phyloP scores from a whole-genome alignment of 2,329 filamentous ascomycete species.

The Whalleya microplaca region DNA sequence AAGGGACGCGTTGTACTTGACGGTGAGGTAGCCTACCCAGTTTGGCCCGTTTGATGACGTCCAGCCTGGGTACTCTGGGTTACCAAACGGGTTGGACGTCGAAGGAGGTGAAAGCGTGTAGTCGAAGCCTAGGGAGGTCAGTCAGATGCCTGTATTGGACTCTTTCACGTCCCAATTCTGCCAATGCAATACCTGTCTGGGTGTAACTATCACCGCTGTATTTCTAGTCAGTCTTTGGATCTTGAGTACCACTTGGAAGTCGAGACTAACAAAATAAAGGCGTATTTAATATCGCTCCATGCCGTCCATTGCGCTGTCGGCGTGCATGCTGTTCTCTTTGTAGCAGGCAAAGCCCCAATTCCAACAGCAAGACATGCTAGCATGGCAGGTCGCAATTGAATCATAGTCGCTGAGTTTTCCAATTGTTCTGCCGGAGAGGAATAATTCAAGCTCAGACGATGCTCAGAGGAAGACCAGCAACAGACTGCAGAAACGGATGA shows the following conservation, averaged over 20 bases:
- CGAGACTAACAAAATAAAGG: conserved; percentile 46
- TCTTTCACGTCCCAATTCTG: not conserved
- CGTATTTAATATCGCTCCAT: conserved; percentile 43
- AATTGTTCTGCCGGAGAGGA: not conserved
- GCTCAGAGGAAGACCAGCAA: not conserved
- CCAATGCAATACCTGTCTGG: conserved; percentile 30
- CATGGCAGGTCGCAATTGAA: not conserved
- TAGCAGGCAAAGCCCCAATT: conserved; percentile 1
- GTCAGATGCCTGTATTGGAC: not conserved
- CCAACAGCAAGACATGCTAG: conserved; percentile 13
- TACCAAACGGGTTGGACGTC: conserved; percentile 61
- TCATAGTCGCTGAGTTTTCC: conserved; percentile 2
- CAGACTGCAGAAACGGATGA: not conserved
- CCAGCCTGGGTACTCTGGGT: conserved; percentile 58
- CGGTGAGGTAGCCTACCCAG: conserved; percentile 55
- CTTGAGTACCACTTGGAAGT: not conserved
- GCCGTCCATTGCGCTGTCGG: conserved; percentile 37
- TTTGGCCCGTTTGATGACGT: conserved; percentile 55
- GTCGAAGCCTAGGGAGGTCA: conserved; percentile 53
- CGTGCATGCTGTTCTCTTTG: conserved; percentile 6
- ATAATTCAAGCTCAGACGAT: not conserved
- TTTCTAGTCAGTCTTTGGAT: conserved; percentile 2
- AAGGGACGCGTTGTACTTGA: conserved; percentile 49
- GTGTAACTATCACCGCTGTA: conserved; percentile 42
- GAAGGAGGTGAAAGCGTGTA: conserved; percentile 54